These are phyloP conservation scores for Paracamarosporium sp. DNA, from an alignment of 2,329 filamentous ascomycete genomes.

Conservation along the genomic window DNA sequence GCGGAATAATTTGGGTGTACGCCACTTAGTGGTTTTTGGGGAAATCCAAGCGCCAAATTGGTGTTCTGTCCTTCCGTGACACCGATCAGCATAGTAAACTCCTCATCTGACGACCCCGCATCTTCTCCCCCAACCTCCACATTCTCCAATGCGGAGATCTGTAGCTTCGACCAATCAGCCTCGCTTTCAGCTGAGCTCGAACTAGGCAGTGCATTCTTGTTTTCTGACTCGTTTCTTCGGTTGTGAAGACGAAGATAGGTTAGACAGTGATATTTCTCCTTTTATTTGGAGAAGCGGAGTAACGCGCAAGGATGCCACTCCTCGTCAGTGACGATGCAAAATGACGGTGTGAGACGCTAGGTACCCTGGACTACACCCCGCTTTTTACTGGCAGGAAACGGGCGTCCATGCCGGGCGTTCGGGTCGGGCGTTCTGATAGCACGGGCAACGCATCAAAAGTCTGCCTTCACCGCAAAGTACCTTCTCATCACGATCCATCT, in stretches of 20 bases:
- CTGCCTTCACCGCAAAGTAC: background rate
- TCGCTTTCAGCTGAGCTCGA: background rate
- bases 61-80: background rate
- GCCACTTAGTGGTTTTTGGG: background rate
- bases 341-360: background rate
- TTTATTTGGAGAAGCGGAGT: background rate
- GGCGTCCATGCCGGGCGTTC: background rate
- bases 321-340: background rate
- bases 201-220: background rate
- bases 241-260: background rate
- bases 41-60: too few species aligned
- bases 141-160: constrained; percentile 4
- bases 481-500: background rate
- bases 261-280: background rate
- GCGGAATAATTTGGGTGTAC: background rate
- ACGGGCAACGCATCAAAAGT: background rate
- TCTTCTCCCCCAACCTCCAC: constrained; percentile 5
- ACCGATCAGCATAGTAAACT: background rate
- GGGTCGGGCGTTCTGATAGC: background rate
- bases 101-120: constrained; percentile 2
- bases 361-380: background rate
- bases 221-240: background rate
- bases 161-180: background rate
- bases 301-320: background rate
- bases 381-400: background rate